phyloP scores from a whole-genome alignment of 2,329 filamentous ascomycete genomes.

The Hypoxylon sp. region DNA sequence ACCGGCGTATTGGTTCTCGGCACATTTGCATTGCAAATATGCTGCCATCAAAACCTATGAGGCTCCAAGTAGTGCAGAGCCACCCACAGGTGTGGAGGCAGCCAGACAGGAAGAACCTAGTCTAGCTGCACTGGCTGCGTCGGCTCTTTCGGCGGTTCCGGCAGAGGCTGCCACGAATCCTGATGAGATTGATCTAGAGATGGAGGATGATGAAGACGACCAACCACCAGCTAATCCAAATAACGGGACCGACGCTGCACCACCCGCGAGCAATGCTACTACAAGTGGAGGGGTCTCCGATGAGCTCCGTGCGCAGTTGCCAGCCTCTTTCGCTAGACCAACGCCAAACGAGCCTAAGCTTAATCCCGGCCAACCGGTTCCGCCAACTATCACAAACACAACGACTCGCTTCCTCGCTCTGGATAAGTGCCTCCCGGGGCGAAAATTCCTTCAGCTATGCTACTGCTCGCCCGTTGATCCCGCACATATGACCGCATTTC shows the following conservation, averaged over 20 bases:
- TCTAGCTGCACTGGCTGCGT: neutral
- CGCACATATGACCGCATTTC: conserved; percentile 43
- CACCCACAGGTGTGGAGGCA: conserved; percentile 24
- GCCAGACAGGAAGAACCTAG: conserved; percentile 12
- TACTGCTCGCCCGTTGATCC: conserved; percentile 69
- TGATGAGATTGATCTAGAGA: conserved; percentile 47
- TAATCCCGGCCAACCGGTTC: conserved; percentile 74
- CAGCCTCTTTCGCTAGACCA: conserved; percentile 76
- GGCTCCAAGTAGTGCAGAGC: conserved; percentile 48
- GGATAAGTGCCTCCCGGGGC: conserved; percentile 87
- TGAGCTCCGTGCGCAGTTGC: conserved; percentile 79
- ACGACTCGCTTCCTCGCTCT: conserved; percentile 88
- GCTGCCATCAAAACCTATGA: conserved; percentile 75
- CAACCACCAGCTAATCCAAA: neutral
- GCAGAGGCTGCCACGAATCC: conserved; percentile 60
- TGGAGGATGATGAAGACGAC: conserved; percentile 24
- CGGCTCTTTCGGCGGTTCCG: conserved; percentile 10
- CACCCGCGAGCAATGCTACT: conserved; percentile 30
- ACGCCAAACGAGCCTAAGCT: conserved; percentile 55
- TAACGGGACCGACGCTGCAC: conserved; percentile 13
- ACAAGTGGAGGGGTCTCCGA: conserved; percentile 64
- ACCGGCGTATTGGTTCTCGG: conserved; percentile 91
- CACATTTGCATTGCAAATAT: conserved; percentile 93
- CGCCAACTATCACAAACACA: conserved; percentile 81
- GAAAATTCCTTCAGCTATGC: conserved; percentile 86